Evolutionary conservation across 208 protist species (phyloP).

Genomic region (Leishmania turanica): DNA sequence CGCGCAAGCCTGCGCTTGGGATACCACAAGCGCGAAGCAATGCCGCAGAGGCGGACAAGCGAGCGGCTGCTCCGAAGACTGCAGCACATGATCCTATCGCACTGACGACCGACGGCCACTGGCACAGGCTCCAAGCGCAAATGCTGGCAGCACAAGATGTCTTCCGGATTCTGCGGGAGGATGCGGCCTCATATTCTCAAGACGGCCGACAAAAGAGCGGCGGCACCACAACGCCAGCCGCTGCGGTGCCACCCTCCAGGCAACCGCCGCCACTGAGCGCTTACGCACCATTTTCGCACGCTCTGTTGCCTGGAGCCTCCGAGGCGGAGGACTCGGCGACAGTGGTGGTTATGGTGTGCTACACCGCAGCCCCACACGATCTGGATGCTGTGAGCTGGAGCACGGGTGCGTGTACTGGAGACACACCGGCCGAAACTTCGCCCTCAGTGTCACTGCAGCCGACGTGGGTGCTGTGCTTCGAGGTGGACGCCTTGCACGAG

Average conservation of each 20-base stretch:
- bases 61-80: neutral
- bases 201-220: neutral
- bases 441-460: constrained; percentile 3
- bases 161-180: neutral
- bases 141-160: neutral
- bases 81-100: constrained; percentile 2
- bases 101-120: neutral
- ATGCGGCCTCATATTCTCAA: neutral
- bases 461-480: constrained; percentile 17
- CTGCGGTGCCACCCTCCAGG: neutral
- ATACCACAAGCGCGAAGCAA: neutral
- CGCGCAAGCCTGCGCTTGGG: neutral
- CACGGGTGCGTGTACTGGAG: neutral
- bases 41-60: neutral
- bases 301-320: neutral
- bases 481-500: constrained; percentile 20
- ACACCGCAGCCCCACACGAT: neutral
- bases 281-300: neutral
- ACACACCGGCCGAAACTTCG: neutral
- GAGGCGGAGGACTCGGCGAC: neutral
- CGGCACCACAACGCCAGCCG: neutral
- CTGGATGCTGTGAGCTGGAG: constrained; percentile 8
- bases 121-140: neutral
- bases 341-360: neutral
- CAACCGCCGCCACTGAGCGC: neutral